These are phyloP conservation scores for Dictyostelium capitatum DNA, from an alignment of 78 protist species.

Conservation along the genomic window DNA sequence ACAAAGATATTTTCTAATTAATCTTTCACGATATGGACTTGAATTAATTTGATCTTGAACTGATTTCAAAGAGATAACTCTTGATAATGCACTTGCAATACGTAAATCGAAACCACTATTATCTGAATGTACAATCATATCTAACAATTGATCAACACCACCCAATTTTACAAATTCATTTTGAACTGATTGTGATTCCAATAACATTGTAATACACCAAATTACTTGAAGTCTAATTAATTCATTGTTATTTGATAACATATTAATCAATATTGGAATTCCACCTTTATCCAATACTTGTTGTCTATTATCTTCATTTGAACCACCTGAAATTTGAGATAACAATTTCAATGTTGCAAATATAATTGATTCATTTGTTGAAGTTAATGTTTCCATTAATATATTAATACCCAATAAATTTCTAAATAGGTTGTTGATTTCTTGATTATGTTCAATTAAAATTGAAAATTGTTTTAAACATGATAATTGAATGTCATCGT, in stretches of 20 bases:
- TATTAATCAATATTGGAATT: conserved; percentile 19
- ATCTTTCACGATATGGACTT: conserved; percentile 49
- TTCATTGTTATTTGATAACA: conserved; percentile 25
- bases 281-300: conserved; percentile 46
- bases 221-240: conserved; percentile 40
- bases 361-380: conserved; percentile 25
- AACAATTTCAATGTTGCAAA: conserved; percentile 25
- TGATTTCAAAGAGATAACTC: conserved; percentile 16
- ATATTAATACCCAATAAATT: conserved; percentile 59
- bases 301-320: not conserved
- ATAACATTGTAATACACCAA: conserved; percentile 47
- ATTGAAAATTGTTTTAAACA: conserved; percentile 2
- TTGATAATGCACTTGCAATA: conserved; percentile 39
- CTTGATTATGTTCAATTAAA: not conserved
- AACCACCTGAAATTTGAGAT: not conserved
- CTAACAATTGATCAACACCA: conserved; percentile 47
- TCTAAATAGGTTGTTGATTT: not conserved
- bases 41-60: conserved; percentile 53
- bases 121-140: conserved; percentile 65
- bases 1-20: conserved; percentile 29
- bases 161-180: conserved; percentile 58
- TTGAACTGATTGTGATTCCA: conserved; percentile 33
- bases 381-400: not conserved
- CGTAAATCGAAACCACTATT: conserved; percentile 69
- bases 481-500: conserved; percentile 31